Base-by-base conservation (phyloP, 257 asterid species). In the Rehmannia glutinosa region DNA sequence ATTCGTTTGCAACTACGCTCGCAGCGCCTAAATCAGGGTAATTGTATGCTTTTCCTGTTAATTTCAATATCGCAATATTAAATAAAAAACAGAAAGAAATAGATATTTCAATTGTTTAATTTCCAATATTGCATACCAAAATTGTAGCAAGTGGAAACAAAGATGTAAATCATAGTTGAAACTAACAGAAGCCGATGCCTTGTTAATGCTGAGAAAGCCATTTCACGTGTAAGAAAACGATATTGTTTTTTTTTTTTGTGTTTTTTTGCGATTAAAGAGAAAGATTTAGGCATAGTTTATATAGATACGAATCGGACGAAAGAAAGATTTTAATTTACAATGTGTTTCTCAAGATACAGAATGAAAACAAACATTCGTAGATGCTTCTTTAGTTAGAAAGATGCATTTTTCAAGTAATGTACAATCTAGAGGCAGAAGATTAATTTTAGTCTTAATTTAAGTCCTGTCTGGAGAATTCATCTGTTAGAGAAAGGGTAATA, bases 1-100 rank as follows among this genome's bases (percentile, higher is more conserved):
- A n/a, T n/a, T n/a, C n/a, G n/a, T n/a, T n/a, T n/a, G n/a, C n/a
- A n/a, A n/a, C n/a, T n/a, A n/a, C n/a, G n/a, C n/a, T n/a, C n/a
- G n/a, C n/a, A n/a, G n/a, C n/a, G n/a, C n/a, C n/a, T n/a, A n/a
- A n/a, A n/a, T n/a, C n/a, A n/a, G n/a, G n/a, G n/a, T 36, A 30
- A 0, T 55, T 61, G 6, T 68, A 35, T 17, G 86, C 82, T 50
- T 38, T 65, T n/a, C 81, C 88, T 87, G 77, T 54, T 51, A 51
- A 35, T 32, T 16, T 33, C 20, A 52, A 39, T 45, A 10, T 72
- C 4, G 38, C 21, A n/a, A 19, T 1, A 27, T 17, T n/a, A 3
- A 0, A 12, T 16, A 21, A 54, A 8, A 7, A 16, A 46, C 36
- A 30, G 23, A 45, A 11, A 45, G 6, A 46, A 0, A 46, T 15